phyloP scores from a whole-genome alignment of 2,329 filamentous ascomycete species.

The Annulohypoxylon truncatum region DNA sequence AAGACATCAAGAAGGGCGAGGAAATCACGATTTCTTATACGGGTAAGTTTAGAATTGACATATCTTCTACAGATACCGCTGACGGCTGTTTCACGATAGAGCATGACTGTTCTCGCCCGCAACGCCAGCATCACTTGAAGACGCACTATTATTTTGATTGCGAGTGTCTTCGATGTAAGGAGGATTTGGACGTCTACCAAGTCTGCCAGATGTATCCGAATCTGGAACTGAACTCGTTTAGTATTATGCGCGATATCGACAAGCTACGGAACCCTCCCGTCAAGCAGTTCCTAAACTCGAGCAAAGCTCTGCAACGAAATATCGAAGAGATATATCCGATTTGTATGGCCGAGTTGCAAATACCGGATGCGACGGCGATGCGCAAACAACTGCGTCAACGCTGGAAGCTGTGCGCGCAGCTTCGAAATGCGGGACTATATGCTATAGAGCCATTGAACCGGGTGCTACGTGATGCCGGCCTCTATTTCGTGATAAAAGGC shows the following conservation, averaged over 20 bases:
- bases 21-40: slow-evolving; percentile 73
- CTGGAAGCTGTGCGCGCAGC: slow-evolving; percentile 55
- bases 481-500: slow-evolving; percentile 57
- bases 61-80: background rate
- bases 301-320: slow-evolving; percentile 31
- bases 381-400: slow-evolving; percentile 48
- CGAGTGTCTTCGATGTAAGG: slow-evolving; percentile 60
- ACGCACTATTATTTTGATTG: slow-evolving; percentile 65
- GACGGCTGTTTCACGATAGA: slow-evolving; percentile 52
- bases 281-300: slow-evolving; percentile 45
- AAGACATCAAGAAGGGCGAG: slow-evolving; percentile 61
- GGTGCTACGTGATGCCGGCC: slow-evolving; percentile 58
- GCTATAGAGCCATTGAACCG: slow-evolving; percentile 62
- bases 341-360: slow-evolving; percentile 41
- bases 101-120: slow-evolving; percentile 57
- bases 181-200: slow-evolving; percentile 66
- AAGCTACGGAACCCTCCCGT: slow-evolving; percentile 50
- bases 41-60: slow-evolving; percentile 53
- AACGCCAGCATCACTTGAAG: slow-evolving; percentile 57
- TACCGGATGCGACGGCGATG: slow-evolving; percentile 20
- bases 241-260: slow-evolving; percentile 57
- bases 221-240: slow-evolving; percentile 58
- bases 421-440: slow-evolving; percentile 56
- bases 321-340: slow-evolving; percentile 50
- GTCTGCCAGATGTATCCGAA: slow-evolving; percentile 58